Base-by-base conservation (phyloP, 257 asterid species). In the Solanum ossicruentum region DNA sequence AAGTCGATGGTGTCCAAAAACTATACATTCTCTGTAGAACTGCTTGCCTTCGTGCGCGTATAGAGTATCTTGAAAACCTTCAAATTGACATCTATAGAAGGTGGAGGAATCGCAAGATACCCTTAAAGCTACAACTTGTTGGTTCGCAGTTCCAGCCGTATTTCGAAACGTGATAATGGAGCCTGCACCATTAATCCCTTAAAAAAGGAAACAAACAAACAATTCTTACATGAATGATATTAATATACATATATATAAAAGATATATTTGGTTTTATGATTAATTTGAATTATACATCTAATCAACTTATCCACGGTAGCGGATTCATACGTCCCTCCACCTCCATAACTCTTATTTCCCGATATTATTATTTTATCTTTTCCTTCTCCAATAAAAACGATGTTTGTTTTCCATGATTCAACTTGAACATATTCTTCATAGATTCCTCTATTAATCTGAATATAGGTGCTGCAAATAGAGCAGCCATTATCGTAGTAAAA, bases 1-100 rank as follows among this genome's bases (percentile, higher is more conserved):
- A 88, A 85, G n/a, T 88, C 87, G 1, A 85, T 7, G 4, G 88
- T 58, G 7, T 87, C 85, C 3, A n/a, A 17, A 17, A 47, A 88
- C 58, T 20, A 57, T 52, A 8, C 87, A 88, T 0, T 78, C 84
- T 16, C 80, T 55, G 8, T 77, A 88, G 69, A 88, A 85, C 11
- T 77, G 80, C 8, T 8, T 32, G 1, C 83, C 85, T 2, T 1
- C 0, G 0, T 18, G 9, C 4, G 79, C n/a, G 7, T 67, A 72
- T 6, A 88, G 1, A 3, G 88, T 88, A 26, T 88, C 85, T 80
- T 88, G 87, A 21, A 54, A 80, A 0, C 87, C 88, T 3, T 36
- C 57, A 13, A 88, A 85, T 7, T 12, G 51, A 28, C 88, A 88
- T 10, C 65, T 36, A 23, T 63, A 85, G 26, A 84, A 88, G 6